Conservation (phyloP, 352 stramenopile species). For the Phytophthora sp. region DNA sequence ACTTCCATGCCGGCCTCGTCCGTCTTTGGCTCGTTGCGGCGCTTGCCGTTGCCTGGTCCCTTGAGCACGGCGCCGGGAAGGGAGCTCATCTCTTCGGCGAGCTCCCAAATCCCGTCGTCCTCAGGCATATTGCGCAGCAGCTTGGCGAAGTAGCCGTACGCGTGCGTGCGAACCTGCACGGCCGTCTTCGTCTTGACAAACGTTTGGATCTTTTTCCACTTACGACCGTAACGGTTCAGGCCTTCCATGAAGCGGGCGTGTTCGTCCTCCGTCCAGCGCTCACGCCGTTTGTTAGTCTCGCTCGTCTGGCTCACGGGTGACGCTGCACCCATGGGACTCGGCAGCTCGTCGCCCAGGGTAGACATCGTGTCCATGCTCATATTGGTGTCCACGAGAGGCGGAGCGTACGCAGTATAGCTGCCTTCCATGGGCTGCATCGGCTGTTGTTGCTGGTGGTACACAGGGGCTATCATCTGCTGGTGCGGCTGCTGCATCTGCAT, state of each 20-base stretch:
- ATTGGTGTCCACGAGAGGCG: constrained; percentile 33
- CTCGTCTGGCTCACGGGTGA: constrained; percentile 66
- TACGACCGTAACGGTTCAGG: constrained; percentile 84
- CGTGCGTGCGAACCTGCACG: constrained; percentile 84
- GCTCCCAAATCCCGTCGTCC: constrained; percentile 82
- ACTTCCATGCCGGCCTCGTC: constrained; percentile 85
- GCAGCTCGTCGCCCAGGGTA: constrained; percentile 25
- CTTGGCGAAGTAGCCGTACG: constrained; percentile 90
- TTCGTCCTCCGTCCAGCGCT: constrained; percentile 86
- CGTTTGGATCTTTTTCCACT: constrained; percentile 90
- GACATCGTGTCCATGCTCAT: constrained; percentile 48
- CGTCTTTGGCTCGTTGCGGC: constrained; percentile 84
- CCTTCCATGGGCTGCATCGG: constrained; percentile 29
- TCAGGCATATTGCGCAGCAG: constrained; percentile 87
- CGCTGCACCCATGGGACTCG: constrained; percentile 38
- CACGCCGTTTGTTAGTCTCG: constrained; percentile 74
- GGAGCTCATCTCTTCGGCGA: constrained; percentile 82
- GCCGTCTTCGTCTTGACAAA: constrained; percentile 89
- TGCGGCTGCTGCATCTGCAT: constrained; percentile 22
- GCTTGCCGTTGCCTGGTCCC: constrained; percentile 75
- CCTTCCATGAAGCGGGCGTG: constrained; percentile 87
- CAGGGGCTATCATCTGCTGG: constrained; percentile 17
- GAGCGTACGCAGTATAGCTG: constrained; percentile 39
- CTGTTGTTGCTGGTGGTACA: constrained; percentile 28
- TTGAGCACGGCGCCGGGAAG: constrained; percentile 77